A percentile compares a stretch with the other conserved stretches of the same genome.
These are phyloP conservation scores for Exophiala lecanii-corni DNA, from an alignment of 2,329 filamentous ascomycete species.

Conservation along the genomic window DNA sequence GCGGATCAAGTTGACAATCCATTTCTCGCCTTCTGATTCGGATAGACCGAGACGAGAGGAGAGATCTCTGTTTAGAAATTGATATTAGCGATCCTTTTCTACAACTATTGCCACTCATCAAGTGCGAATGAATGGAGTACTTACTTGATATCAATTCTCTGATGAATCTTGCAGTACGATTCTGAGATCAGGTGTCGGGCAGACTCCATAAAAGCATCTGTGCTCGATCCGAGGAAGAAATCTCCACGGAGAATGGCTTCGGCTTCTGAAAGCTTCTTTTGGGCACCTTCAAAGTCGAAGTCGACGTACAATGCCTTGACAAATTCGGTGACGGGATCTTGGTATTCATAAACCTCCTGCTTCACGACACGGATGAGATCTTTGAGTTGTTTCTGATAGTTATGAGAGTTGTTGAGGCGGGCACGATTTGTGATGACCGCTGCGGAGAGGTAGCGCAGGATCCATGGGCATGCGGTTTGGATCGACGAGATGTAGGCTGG, in stretches of 20 bases:
- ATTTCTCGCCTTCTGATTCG: conserved; percentile 97
- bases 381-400: conserved; percentile 98
- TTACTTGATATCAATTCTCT: conserved; percentile 91
- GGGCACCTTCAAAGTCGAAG: conserved; percentile 96
- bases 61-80: conserved; percentile 60
- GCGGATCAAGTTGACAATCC: conserved; percentile 98
- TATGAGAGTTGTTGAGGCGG: conserved; percentile 72
- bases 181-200: conserved; percentile 96
- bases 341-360: conserved; percentile 97
- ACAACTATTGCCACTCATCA: conserved; percentile 24
- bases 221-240: conserved; percentile 85
- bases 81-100: too few species aligned
- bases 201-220: conserved; percentile 87
- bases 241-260: conserved; percentile 89
- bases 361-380: conserved; percentile 91
- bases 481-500: conserved; percentile 99
- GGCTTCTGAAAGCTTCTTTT: conserved; percentile 77
- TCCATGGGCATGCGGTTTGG: conserved; percentile 95
- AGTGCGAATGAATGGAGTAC: conserved; percentile 28
- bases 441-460: conserved; percentile 86
- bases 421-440: conserved; percentile 91
- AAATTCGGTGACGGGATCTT: conserved; percentile 92
- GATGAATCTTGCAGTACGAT: conserved; percentile 99
- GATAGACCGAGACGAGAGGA: conserved; percentile 86
- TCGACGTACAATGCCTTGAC: conserved; percentile 92